Conservation (phyloP, 2,329 filamentous ascomycete genomes). For the Eurotiales sp. region DNA sequence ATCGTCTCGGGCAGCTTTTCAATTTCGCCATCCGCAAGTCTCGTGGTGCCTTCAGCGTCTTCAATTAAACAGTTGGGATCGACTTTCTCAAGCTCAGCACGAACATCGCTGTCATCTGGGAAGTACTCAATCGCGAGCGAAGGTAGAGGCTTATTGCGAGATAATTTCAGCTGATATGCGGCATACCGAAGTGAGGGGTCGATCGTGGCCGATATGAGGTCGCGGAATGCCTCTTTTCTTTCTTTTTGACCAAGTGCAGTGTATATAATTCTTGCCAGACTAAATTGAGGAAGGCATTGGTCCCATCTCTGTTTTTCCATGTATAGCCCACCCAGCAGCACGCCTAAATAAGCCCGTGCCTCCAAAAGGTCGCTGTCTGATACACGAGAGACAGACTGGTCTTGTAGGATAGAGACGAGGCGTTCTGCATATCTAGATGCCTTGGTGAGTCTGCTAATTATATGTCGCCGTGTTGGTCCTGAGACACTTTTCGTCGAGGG, state of each 20-base stretch:
- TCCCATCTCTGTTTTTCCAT: conserved; percentile 91
- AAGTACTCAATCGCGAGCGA: conserved; percentile 78
- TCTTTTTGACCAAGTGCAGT: conserved; percentile 62
- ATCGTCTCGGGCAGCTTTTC: conserved; percentile 66
- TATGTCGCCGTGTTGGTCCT: conserved; percentile 77
- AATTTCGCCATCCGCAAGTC: conserved; percentile 37
- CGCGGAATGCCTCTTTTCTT: conserved; percentile 76
- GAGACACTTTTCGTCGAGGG: conserved; percentile 68
- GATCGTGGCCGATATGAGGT: conserved; percentile 77
- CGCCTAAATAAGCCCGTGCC: conserved; percentile 75
- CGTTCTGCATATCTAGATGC: conserved; percentile 66
- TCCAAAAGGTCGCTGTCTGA: conserved; percentile 72
- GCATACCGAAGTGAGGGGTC: conserved; percentile 94
- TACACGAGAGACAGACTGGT: conserved; percentile 62
- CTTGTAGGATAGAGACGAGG: conserved; percentile 63
- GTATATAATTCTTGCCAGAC: conserved; percentile 78
- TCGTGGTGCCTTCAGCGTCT: conserved; percentile 49
- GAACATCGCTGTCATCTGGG: conserved; percentile 58
- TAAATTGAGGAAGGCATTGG: conserved; percentile 68
- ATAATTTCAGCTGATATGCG: conserved; percentile 84
- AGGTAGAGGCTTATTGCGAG: conserved; percentile 76
- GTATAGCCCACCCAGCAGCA: conserved; percentile 70
- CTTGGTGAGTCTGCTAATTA: conserved; percentile 81
- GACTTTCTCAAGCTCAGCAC: conserved; percentile 65
- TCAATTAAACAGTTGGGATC: conserved; percentile 66